Evolutionary conservation across 306 rosid genomes (phyloP).

Genomic region (Cucumis hystrix): DNA sequence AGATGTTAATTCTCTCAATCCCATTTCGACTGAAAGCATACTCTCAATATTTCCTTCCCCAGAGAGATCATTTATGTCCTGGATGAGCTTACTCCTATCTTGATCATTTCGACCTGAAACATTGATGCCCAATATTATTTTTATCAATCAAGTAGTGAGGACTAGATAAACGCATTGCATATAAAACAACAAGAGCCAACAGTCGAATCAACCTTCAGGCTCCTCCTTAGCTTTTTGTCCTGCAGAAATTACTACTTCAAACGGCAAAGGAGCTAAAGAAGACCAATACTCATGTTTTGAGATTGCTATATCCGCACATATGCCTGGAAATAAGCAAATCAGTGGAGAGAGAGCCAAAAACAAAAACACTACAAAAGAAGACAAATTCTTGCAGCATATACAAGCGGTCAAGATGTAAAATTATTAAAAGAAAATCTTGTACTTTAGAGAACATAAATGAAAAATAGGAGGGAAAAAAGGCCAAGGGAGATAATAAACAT

Average conservation of each 20-base stretch:
- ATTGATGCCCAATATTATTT: slow-evolving; percentile 5
- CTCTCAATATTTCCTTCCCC: slow-evolving; percentile 97
- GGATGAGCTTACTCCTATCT: slow-evolving; percentile 47
- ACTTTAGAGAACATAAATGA: neutral
- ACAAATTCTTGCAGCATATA: neutral
- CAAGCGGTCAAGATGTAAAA: neutral
- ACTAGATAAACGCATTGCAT: neutral
- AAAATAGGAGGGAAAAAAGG: neutral
- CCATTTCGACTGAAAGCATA: slow-evolving; percentile 98
- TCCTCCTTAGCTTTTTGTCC: slow-evolving; percentile 99
- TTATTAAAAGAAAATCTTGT: neutral
- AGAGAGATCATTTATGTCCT: slow-evolving; percentile 68
- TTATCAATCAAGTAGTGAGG: neutral
- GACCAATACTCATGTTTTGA: slow-evolving; percentile 90
- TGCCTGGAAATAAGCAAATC: slow-evolving; percentile 37
- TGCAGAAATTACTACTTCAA: slow-evolving; percentile 80
- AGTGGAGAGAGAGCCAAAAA: neutral
- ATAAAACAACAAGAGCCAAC: neutral
- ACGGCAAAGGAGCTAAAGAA: slow-evolving; percentile 89
- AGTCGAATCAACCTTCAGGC: slow-evolving; percentile 40
- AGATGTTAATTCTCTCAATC: slow-evolving; percentile 70
- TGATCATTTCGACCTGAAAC: slow-evolving; percentile 51
- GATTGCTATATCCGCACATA: slow-evolving; percentile 68
- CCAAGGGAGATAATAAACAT: neutral
- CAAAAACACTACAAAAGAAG: neutral